phyloP scores from a whole-genome alignment of 2,329 filamentous ascomycete genomes.

The Colletotrichum ledebouriae region DNA sequence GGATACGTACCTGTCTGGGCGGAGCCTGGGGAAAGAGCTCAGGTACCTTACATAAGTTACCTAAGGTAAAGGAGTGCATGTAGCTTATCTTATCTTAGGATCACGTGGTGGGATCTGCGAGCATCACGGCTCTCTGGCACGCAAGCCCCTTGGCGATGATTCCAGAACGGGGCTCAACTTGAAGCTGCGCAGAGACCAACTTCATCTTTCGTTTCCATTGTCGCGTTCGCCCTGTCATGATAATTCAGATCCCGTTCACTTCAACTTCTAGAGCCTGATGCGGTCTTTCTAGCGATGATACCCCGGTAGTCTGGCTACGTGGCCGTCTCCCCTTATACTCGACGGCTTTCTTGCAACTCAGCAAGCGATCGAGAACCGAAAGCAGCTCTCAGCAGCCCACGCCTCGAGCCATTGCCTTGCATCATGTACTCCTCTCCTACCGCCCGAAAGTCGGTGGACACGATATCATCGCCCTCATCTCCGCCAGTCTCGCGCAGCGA shows the following conservation, averaged over 20 bases:
- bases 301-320: conserved; percentile 58
- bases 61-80: too few relatives aligned
- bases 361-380: conserved; percentile 30
- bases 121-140: conserved; percentile 24
- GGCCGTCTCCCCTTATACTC: conserved; percentile 54
- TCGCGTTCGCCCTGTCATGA: conserved; percentile 14
- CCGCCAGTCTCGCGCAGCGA: conserved; percentile 66
- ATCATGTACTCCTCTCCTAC: conserved; percentile 72
- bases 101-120: conserved; percentile 6
- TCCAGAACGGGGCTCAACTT: conserved; percentile 37
- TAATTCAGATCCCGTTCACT: conserved; percentile 17
- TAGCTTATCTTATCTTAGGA: conserved; percentile 22
- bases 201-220: conserved; percentile 28
- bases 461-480: conserved; percentile 66
- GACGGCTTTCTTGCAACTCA: conserved; percentile 47
- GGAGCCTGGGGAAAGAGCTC: background rate
- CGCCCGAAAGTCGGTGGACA: conserved; percentile 76
- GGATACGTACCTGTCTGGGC: background rate
- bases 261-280: conserved; percentile 22
- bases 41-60: too few relatives aligned
- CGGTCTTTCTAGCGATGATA: conserved; percentile 60
- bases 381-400: conserved; percentile 21
- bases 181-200: conserved; percentile 30
- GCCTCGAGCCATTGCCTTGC: conserved; percentile 39
- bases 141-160: conserved; percentile 25